Evolutionary conservation across 2,329 filamentous ascomycete species (phyloP), one percentile per base, ranked within the genome.

Genomic region (Emergomyces africanus): DNA sequence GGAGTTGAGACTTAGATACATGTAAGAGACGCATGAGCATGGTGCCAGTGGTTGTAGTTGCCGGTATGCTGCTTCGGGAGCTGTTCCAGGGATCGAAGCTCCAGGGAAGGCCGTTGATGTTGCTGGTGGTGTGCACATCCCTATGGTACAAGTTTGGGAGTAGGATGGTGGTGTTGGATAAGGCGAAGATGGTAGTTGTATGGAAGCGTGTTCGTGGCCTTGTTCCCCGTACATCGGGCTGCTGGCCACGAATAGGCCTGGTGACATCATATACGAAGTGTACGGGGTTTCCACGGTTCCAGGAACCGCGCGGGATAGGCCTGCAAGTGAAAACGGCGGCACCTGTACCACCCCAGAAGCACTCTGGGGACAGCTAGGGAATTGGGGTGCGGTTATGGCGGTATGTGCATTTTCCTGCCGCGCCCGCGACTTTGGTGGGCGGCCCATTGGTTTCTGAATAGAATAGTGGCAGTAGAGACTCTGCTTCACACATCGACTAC

Each of bases 381-480:
- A 42, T 12, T 57, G 41, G 2, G 46, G 49, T 33, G 59, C 39
- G 20, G 33, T n/a, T 15, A 33, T 25, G 1, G 37, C 12, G 1
- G 51, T 55, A 39, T 12, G 42, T 41, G 63, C 63, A 41, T 66
- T 61, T 8, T 72, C 66, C 42, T 69, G 65, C 44, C 68, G 66
- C 44, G 66, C 65, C 55, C 70, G 70, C 61, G 72, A 75, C 67
- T 76, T 65, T 77, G 23, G 73, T 1, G 76, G 76, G 18, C 76
- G 69, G 30, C 76, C 76, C 76, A 78, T 78, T 61, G 73, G 75
- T 63, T 78, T 78, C 64, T 78, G 76, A 58, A 72, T 64, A 4
- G 76, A 78, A 64, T 78, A 78, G 59, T 76, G 72, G 62, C 76
- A 78, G 55, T 58, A 54, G 28, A 78, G 66, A 5, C 67, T 67